phyloP scores from a whole-genome alignment of 2,329 filamentous ascomycete species.

The Curvularia sp. region DNA sequence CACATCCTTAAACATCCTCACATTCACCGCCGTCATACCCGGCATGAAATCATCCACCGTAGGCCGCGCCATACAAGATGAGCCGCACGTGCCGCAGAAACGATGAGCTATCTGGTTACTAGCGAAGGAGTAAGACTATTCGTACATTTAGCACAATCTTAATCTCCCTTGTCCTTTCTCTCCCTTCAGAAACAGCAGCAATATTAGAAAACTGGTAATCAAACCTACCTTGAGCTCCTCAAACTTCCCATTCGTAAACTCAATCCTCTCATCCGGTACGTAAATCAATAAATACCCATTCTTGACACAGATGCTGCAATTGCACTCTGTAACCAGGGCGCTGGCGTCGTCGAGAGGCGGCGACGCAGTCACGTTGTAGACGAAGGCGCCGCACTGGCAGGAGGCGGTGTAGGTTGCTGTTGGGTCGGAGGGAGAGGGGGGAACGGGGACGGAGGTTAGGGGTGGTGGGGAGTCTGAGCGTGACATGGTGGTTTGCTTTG shows the following conservation, averaged over 20 bases:
- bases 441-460: too few species aligned
- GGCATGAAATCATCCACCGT: conserved; percentile 24
- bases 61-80: conserved; percentile 31
- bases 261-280: neutral
- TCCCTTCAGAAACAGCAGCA: too few species aligned
- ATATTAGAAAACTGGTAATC: too few species aligned
- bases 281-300: neutral
- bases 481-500: too few species aligned
- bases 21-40: conserved; percentile 14
- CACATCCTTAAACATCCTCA: conserved; percentile 33
- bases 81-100: conserved; percentile 45
- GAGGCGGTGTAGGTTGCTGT: conserved; percentile 51
- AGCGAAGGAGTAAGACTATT: conserved; percentile 38
- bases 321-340: neutral
- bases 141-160: neutral
- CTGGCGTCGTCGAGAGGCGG: conserved; percentile 53
- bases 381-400: conserved; percentile 63
- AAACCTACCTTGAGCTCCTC: neutral
- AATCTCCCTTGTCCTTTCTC: too few species aligned
- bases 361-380: conserved; percentile 58
- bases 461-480: too few species aligned
- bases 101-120: conserved; percentile 28
- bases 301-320: neutral
- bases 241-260: neutral
- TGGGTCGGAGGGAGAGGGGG: conserved; percentile 3